Percentiles rank a stretch among this genome's conserved stretches.
Conservation (phyloP, 352 stramenopile species). For the Sclerospora graminicola region DNA sequence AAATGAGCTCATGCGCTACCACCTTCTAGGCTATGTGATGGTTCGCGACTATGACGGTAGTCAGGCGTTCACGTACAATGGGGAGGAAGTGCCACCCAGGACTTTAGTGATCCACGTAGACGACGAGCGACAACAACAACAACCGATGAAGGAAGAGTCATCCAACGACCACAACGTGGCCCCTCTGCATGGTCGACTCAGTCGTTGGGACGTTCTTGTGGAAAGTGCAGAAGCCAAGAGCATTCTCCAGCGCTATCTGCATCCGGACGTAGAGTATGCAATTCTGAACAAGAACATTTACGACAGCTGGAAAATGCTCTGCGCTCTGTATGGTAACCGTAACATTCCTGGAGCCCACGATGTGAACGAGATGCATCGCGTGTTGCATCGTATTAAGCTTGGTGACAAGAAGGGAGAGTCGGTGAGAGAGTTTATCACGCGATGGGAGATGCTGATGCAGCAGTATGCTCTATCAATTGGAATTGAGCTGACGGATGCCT, state of each 20-base stretch:
- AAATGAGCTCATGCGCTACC: constrained; percentile 43
- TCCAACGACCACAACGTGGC: neutral
- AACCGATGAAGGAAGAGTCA: constrained; percentile 16
- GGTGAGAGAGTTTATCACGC: constrained; percentile 25
- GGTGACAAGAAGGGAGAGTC: constrained; percentile 33
- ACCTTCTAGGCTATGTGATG: constrained; percentile 36
- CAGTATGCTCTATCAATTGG: constrained; percentile 29
- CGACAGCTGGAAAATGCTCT: constrained; percentile 38
- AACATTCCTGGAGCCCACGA: constrained; percentile 21
- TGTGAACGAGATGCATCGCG: constrained; percentile 32
- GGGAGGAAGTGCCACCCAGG: constrained; percentile 28
- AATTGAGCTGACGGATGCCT: constrained; percentile 30
- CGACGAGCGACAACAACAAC: constrained; percentile 5
- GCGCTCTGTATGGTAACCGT: constrained; percentile 29
- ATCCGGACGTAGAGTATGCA: constrained; percentile 32
- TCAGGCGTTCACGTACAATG: constrained; percentile 32
- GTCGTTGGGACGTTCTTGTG: constrained; percentile 25
- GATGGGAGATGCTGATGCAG: constrained; percentile 30
- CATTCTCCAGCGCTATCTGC: constrained; percentile 35
- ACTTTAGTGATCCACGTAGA: constrained; percentile 16
- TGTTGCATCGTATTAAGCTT: constrained; percentile 33
- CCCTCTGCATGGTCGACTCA: constrained; percentile 12
- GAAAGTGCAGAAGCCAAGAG: constrained; percentile 38
- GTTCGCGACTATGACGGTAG: constrained; percentile 36
- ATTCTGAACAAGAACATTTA: constrained; percentile 45